Evolutionary conservation across 306 rosid genomes (phyloP).

Genomic region (Prunus salicina): DNA sequence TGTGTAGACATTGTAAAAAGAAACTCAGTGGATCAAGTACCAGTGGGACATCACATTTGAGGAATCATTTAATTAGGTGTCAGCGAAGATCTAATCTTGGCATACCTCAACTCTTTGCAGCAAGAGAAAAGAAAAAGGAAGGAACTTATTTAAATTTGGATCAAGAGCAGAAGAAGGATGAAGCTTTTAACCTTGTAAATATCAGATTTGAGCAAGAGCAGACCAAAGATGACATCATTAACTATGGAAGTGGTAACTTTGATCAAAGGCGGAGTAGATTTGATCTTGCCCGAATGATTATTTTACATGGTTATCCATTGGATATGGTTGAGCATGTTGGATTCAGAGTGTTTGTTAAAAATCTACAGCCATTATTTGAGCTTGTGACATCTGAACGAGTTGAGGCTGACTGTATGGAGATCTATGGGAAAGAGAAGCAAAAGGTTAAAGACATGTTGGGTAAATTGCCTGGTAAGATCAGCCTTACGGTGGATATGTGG

Average conservation of each 20-base stretch:
- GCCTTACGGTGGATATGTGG: conserved; percentile 88
- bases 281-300: conserved; percentile 98
- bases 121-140: conserved; percentile 91
- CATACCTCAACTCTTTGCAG: conserved; percentile 50
- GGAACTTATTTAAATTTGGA: conserved; percentile 55
- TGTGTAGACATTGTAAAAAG: conserved; percentile 97
- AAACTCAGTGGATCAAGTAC: conserved; percentile 97
- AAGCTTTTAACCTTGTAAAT: conserved; percentile 68
- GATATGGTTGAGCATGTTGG: conserved; percentile 94
- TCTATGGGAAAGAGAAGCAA: conserved; percentile 78
- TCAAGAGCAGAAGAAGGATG: conserved; percentile 77
- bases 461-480: conserved; percentile 92
- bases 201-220: conserved; percentile 86
- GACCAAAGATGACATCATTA: conserved; percentile 60
- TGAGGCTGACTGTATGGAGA: conserved; percentile 94
- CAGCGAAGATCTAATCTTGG: conserved; percentile 80
- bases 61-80: conserved; percentile 94
- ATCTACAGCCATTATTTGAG: conserved; percentile 94
- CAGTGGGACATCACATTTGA: conserved; percentile 97
- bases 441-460: conserved; percentile 84
- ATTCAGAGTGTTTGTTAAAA: conserved; percentile 83
- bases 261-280: conserved; percentile 88
- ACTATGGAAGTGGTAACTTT: conserved; percentile 52
- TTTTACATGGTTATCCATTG: conserved; percentile 94
- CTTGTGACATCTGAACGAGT: conserved; percentile 64